Conservation (phyloP, 331 rosid species). For the Saraca asoca region DNA sequence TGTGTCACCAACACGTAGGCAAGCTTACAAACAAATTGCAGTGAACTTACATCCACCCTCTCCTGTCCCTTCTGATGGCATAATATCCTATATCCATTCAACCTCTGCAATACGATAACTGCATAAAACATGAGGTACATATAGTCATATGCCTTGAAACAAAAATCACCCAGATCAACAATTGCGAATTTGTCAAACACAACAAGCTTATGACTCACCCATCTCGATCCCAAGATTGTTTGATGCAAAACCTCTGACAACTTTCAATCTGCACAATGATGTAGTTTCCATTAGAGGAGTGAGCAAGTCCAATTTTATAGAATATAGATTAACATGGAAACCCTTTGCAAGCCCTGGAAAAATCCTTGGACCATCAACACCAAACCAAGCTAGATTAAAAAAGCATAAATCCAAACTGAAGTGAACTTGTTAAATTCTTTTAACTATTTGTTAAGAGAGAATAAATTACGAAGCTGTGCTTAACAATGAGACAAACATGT, state of each 20-base stretch:
- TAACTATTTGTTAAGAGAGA: no score
- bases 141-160: conserved; percentile 25
- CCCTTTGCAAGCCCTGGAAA: conserved; percentile 11
- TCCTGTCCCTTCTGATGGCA: conserved; percentile 64
- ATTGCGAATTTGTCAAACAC: conserved; percentile 17
- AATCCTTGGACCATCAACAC: no score
- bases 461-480: no score
- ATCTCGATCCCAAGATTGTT: conserved; percentile 83
- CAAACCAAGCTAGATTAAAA: no score
- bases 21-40: conserved; percentile 23
- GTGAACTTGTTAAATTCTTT: no score
- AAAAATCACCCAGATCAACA: conserved; percentile 6
- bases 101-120: conserved; percentile 96
- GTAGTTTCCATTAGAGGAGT: neutral
- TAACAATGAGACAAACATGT: no score
- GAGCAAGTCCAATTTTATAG: conserved; percentile 2
- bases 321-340: conserved; percentile 2
- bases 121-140: conserved; percentile 39
- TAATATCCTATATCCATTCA: conserved; percentile 80
- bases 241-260: conserved; percentile 73
- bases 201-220: conserved; percentile 63
- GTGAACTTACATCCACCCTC: conserved; percentile 62
- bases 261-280: conserved; percentile 88
- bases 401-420: no score
- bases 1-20: conserved; percentile 2